phyloP scores from a whole-genome alignment of 495 filamentous ascomycete genomes.

The Aspergillus sclerotiicarbonarius region DNA sequence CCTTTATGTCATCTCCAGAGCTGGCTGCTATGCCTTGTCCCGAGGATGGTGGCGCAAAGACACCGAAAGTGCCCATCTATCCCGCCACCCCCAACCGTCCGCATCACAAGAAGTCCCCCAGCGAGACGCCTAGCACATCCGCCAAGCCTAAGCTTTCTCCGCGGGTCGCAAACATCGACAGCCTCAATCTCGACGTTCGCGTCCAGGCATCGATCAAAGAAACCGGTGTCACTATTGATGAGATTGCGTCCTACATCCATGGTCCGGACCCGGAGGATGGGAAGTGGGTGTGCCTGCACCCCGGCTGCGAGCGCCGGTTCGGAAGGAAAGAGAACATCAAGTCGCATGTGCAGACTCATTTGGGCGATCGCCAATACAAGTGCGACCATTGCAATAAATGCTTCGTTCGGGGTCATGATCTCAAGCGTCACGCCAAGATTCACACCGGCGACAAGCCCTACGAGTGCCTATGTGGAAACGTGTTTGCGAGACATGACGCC shows the following conservation, averaged over 20 bases:
- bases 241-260: conserved; percentile 80
- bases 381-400: conserved; percentile 88
- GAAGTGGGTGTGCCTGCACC: conserved; percentile 84
- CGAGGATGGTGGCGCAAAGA: conserved; percentile 21
- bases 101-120: conserved; percentile 15
- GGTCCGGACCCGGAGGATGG: conserved; percentile 69
- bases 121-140: conserved; percentile 26
- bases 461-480: conserved; percentile 83
- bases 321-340: conserved; percentile 96
- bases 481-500: conserved; percentile 91
- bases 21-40: conserved; percentile 45
- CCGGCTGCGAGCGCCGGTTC: conserved; percentile 79
- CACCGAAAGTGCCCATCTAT: conserved; percentile 31
- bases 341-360: conserved; percentile 94
- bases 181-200: conserved; percentile 46
- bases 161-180: conserved; percentile 39
- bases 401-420: conserved; percentile 94
- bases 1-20: conserved; percentile 48
- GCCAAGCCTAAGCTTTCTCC: conserved; percentile 34
- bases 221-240: conserved; percentile 82
- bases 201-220: conserved; percentile 54
- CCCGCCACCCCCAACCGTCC: conserved; percentile 26
- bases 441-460: conserved; percentile 93
- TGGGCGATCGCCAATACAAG: conserved; percentile 89
- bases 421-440: conserved; percentile 95